Base-by-base conservation (phyloP, 805 yeast species). In the Suhomyces pyralidae region DNA sequence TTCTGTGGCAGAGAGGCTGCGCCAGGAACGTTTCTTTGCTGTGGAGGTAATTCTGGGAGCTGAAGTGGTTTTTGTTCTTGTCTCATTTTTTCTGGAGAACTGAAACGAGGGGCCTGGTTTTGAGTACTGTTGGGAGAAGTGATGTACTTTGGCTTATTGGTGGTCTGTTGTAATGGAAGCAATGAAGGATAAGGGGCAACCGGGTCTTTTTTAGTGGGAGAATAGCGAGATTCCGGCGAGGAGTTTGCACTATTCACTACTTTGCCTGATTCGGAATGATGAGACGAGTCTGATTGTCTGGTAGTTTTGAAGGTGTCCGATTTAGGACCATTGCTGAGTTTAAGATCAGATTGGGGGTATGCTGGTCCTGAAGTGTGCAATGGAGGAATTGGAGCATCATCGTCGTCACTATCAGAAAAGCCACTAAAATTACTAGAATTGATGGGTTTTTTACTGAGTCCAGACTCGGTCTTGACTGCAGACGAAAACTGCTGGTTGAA, bases 401-500 rank as follows among this genome's bases (percentile, higher is more conserved):
- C 55, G 8, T 51, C 58, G 14, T 58, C 65, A n/a, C 58, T 51
- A 24, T 59, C 64, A 5, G 58, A 55, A 26, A 45, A 51, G 5
- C 55, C 59, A 46, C 49, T 48, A 24, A 53, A 56, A 19, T 45
- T 49, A n/a, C 46, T 32, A 7, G 49, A 25, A 8, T 38, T 43
- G 14, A 49, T 14, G 8, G 55, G 47, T n/a, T 32, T 40, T 9
- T 24, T 15, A 7, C 46, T 46, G 8, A 30, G 45, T 10, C 43
- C 43, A 25, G 32, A 28, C 8, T 45, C 49, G 30, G 36, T 45
- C 22, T 50, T 52, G 24, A 61, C 63, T 26, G 66, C 65, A 7
- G 61, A 55, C n/a, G 62, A 59, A 57, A 73, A 72, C 51, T 73
- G 77, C 51, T 68, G 65, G 55, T 67, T 73, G 60, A 75, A 72